Conservation (phyloP, 2,329 filamentous ascomycete species). For the Ascochyta clinopodiicola region DNA sequence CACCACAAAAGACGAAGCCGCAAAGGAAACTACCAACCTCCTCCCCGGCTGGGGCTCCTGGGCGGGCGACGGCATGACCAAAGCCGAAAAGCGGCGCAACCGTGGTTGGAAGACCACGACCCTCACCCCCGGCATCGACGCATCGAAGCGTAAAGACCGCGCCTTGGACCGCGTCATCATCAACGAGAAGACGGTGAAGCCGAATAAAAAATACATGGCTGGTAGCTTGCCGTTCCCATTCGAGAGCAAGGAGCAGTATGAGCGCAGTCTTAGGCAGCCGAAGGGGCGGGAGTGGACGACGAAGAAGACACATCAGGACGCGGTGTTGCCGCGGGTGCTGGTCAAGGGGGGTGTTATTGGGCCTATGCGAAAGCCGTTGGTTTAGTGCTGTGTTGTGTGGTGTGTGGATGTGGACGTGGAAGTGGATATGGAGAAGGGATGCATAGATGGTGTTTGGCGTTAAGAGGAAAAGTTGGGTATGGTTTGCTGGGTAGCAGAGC, state of each 20-base stretch:
- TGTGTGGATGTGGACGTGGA: not conserved
- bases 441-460: too few species aligned
- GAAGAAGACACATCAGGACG: constrained; percentile 91
- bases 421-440: not conserved
- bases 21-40: constrained; percentile 82
- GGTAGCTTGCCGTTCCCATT: constrained; percentile 86
- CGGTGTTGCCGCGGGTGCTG: constrained; percentile 86
- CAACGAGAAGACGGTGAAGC: constrained; percentile 87
- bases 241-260: constrained; percentile 87
- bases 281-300: constrained; percentile 95
- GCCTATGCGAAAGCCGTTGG: constrained; percentile 80
- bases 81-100: constrained; percentile 64
- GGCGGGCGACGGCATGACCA: constrained; percentile 83
- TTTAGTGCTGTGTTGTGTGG: constrained; percentile 30
- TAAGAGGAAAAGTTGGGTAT: too few species aligned
- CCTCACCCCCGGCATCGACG: constrained; percentile 75
- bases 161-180: constrained; percentile 87
- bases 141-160: constrained; percentile 78
- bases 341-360: constrained; percentile 93
- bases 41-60: constrained; percentile 94
- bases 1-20: constrained; percentile 75
- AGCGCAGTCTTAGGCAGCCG: constrained; percentile 82
- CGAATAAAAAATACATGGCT: constrained; percentile 90
- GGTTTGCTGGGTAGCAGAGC: too few species aligned
- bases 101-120: constrained; percentile 62